Percentiles rank a stretch among this genome's conserved stretches.
These are phyloP conservation scores for Sclerotinia glacialis DNA, from an alignment of 2,329 filamentous ascomycete species.

Conservation along the genomic window DNA sequence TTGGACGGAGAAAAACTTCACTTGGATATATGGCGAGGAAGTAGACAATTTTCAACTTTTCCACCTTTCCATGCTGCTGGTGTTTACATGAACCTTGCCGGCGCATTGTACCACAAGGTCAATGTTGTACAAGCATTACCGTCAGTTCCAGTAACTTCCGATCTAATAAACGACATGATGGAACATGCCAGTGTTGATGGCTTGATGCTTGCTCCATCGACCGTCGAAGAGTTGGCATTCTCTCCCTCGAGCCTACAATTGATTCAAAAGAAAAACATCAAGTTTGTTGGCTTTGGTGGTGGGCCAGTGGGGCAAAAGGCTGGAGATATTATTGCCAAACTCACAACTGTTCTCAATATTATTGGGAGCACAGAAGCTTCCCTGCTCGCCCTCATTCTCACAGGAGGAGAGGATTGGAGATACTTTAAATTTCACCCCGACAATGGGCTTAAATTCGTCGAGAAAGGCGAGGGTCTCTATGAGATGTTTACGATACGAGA, in stretches of 20 bases:
- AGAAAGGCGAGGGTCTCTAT: slow-evolving; percentile 5
- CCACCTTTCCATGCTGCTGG: slow-evolving; percentile 18
- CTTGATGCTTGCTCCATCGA: slow-evolving; percentile 18
- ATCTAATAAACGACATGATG: slow-evolving; percentile 15
- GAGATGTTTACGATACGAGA: slow-evolving; percentile 12
- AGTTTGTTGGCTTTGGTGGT: slow-evolving; percentile 15
- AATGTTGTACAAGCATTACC: slow-evolving; percentile 16
- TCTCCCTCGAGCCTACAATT: slow-evolving; percentile 10
- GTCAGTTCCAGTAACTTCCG: slow-evolving; percentile 10
- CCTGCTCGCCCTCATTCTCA: not conserved
- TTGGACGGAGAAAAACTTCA: not conserved
- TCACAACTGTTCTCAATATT: slow-evolving; percentile 13
- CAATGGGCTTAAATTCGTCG: slow-evolving; percentile 9
- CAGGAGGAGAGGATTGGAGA: slow-evolving; percentile 12
- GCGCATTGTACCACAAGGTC: not conserved
- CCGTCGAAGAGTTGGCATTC: slow-evolving; percentile 16
- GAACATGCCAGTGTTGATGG: slow-evolving; percentile 7
- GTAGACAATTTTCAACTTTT: slow-evolving; percentile 7
- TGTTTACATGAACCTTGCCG: not conserved
- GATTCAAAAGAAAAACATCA: slow-evolving; percentile 8
- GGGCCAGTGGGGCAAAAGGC: slow-evolving; percentile 14
- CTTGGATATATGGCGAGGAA: not conserved
- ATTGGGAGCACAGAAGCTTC: slow-evolving; percentile 20
- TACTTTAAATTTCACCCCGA: slow-evolving; percentile 15
- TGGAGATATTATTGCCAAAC: slow-evolving; percentile 14